Evolutionary conservation across 2,329 filamentous ascomycete species (phyloP), one percentile per base, ranked within the genome.

Genomic region (Neofusicoccum ribis): DNA sequence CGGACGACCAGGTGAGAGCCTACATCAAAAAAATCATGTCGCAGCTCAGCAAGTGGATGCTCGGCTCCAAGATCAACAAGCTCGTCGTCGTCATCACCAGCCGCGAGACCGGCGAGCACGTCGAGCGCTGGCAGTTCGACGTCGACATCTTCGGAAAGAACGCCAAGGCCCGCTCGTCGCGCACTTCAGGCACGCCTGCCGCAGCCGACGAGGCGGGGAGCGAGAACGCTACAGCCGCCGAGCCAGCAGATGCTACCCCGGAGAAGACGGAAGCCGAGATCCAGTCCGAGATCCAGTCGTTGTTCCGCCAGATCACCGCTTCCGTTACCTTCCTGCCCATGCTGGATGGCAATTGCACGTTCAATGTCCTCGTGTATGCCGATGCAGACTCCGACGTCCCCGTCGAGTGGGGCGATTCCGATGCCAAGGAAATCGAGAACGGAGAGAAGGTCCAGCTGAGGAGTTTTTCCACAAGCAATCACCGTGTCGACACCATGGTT

Each of bases 21-120:
- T 99, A 99, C 81, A 96, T 99, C 84, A 97, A 97, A 80, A 97
- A 96, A 81, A 98, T 99, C 82, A 99, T 97, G 93, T 89, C 89
- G 34, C 95, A 99, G 80, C 87, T 99, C 66, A 94, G 96, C 82
- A 92, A 92, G 77, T 99, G 95, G 95, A 98, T 98, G 93, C 85
- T 93, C 62, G 91, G 91, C 72, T 92, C 93, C 77, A 98, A 99
- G 80, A 97, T 99, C 76, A 96, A 92, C 61, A 97, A 96, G 79
- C 88, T 99, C 12, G 93, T 99, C 66, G 91, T 99, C 62, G 95
- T 99, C 54, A 93, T 99, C 70, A 97, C 94, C 37, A 91, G 91
- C 82, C 98, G 97, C 79, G 95, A 99, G 78, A 97, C 93, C 0
- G 95, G 94, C 68, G 93, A 97, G 76, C 91, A 97, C 78, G 88